Evolutionary conservation across 495 filamentous ascomycete genomes (phyloP), one percentile per base, ranked within the genome.

Genomic region (Usnea hakonensis): DNA sequence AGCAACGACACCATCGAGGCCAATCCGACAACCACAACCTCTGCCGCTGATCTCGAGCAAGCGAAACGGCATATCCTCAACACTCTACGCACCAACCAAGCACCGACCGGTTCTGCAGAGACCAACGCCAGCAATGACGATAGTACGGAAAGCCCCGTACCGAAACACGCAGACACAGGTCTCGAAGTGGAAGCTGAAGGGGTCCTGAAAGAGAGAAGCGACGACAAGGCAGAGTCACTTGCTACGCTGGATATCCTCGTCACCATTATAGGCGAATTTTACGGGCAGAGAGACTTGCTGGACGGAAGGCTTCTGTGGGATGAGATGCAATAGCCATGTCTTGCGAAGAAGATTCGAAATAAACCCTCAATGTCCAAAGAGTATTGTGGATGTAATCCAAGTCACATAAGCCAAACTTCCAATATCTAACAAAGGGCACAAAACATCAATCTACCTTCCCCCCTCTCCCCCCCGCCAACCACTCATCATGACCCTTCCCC

Each of bases 171-270:
- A 52, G 6, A 19, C 28, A 52, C 14, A 32, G 48, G 21, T 8
- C 1, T 32, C 5, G 28, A 33, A 52, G 28, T 19, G 14, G 48
- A 32, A 19, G 28, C 5, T 21, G 28, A 23, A 19, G 46, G 26
- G 30, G 28, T 13, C n/a, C 13, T 19, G 26, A 6, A 30, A 33
- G 36, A 59, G 23, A 38, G 16, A 5, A n/a, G 8, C 16, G 54
- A 57, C 26, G 37, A 58, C 14, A 35, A 48, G 28, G 43, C 30
- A 23, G 10, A 2, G 17, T 59, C 55, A 10, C 72, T 74, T 57
- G 74, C 75, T 28, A 87, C 88, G 59, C 78, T 96, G 9, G 93
- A 96, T 71, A 96, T 96, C 89, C 89, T 96, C 61, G 79, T 98
- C 58, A 92, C 89, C 0, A 79, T 98, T 33, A 87, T 88, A 43